A percentile compares a stretch with the other conserved stretches of the same genome.
Evolutionary conservation across 2,329 filamentous ascomycete species (phyloP).

Genomic region (Acarospora socialis): DNA sequence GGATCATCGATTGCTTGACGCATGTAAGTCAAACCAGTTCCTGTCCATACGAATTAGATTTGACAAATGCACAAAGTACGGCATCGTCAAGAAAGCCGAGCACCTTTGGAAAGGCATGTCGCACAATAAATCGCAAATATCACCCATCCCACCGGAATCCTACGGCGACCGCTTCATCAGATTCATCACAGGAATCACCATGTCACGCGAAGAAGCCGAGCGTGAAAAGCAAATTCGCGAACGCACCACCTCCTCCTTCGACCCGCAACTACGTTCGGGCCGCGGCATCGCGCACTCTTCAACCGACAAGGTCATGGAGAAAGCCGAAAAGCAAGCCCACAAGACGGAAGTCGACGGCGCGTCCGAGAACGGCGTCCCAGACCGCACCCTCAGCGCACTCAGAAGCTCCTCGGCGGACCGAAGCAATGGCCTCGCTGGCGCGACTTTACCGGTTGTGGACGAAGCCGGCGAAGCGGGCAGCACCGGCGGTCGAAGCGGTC

Average conservation of each 20-base stretch:
- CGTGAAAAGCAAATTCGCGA: constrained; percentile 29
- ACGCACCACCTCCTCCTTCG: constrained; percentile 16
- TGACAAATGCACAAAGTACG: constrained; percentile 50
- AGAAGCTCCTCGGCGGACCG: constrained; percentile 44
- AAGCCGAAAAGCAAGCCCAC: constrained; percentile 47
- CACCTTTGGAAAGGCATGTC: constrained; percentile 94
- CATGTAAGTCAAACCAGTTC: constrained; percentile 55
- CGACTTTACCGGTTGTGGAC: constrained; percentile 69
- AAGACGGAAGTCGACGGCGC: constrained; percentile 37
- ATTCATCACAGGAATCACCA: constrained; percentile 83
- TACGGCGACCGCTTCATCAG: constrained; percentile 91
- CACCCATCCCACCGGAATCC: constrained; percentile 73
- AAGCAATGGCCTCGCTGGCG: constrained; percentile 35
- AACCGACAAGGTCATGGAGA: constrained; percentile 41
- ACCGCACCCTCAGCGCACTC: constrained; percentile 44
- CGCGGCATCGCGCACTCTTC: constrained; percentile 21
- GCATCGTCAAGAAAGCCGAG: constrained; percentile 84
- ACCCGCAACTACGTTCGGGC: constrained; percentile 16
- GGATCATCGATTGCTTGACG: constrained; percentile 95
- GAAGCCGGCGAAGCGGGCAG: constrained; percentile 70
- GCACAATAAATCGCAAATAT: constrained; percentile 73
- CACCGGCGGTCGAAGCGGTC: constrained; percentile 44
- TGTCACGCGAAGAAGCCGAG: constrained; percentile 71
- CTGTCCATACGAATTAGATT: constrained; percentile 5
- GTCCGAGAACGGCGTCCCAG: constrained; percentile 43